Base-by-base conservation (phyloP, 1,284 basidiomycete genomes). In the Microbotryum violaceum region DNA sequence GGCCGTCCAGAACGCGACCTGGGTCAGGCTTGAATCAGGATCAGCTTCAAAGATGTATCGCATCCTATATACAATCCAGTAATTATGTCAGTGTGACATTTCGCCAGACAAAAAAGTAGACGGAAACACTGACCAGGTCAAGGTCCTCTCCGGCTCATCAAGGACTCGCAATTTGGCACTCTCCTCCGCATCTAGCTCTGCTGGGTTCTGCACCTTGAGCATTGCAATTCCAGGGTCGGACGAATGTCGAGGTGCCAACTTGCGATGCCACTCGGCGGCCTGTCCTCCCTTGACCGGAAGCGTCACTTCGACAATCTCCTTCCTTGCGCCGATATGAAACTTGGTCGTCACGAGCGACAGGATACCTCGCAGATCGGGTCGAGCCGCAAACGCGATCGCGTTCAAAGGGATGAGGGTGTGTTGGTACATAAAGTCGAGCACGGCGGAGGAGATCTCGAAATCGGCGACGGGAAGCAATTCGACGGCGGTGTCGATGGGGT, bases 1-100 rank as follows among this genome's bases (percentile, higher is more conserved):
- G 16, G 89, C 78, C 61, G 83, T 88, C 89, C 89, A 93, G 67
- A 93, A 88, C 65, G 89, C 87, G 58, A 91, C 88, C 75, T 93
- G 90, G 0, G 89, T 90, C 52, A 92, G 78, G 70, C 91, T 88
- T 9, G 84, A 83, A 3, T 85, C 82, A 2, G 82, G 74, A 61
- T 84, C 83, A 23, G 82, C 77, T 12, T 85, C 79, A 70, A 90
- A 92, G 80, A 90, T 85, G 12, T 78, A 74, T 70, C 82, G 84
- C 86, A 93, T 90, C 89, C 89, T 91, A 67, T 21, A 25, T 6
- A 16, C 6, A 21, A 14, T 20, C 42, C 9, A 42, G 21, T 27
- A n/a, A 37, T 1, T 9, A 16, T 37, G 1, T 37, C 37, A 42
- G 16, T 16, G 37, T 16, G 4, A 2, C 16, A 6, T 42, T 42